These are phyloP conservation scores for Astragalus membranaceus DNA, from an alignment of 306 rosid genomes.

Conservation along the genomic window DNA sequence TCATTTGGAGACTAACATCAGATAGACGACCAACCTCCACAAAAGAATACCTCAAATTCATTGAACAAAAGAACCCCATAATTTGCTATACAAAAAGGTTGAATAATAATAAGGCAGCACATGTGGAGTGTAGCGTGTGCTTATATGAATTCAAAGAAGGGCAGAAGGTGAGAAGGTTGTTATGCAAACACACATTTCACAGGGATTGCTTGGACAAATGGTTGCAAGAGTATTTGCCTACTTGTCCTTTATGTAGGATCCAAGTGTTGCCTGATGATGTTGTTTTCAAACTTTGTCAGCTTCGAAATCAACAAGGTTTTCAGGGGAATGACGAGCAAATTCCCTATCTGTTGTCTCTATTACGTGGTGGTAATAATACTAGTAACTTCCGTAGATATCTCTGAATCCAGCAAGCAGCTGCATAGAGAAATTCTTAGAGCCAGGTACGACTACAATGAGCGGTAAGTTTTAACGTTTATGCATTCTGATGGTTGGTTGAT, in stretches of 20 bases:
- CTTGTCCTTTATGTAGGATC: constrained; percentile 80
- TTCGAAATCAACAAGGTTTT: constrained; percentile 50
- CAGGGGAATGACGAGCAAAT: constrained; percentile 52
- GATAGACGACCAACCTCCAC: constrained; percentile 40
- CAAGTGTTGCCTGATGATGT: constrained; percentile 62
- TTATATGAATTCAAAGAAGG: constrained; percentile 72
- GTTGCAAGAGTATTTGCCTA: constrained; percentile 62
- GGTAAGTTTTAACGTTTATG: too few relatives aligned
- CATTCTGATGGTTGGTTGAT: too few relatives aligned
- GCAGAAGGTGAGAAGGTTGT: constrained; percentile 52
- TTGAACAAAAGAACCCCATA: constrained; percentile 63
- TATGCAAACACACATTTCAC: constrained; percentile 76
- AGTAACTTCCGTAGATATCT: constrained; percentile 28
- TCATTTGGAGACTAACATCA: constrained; percentile 31
- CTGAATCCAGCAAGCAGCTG: too few relatives aligned
- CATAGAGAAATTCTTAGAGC: too few relatives aligned
- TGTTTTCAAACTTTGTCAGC: constrained; percentile 56
- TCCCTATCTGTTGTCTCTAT: constrained; percentile 44
- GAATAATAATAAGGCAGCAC: neutral
- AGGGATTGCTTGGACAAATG: constrained; percentile 76
- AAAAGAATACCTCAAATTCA: constrained; percentile 49
- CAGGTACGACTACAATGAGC: too few relatives aligned
- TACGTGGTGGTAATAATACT: constrained; percentile 39
- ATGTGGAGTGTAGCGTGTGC: constrained; percentile 63
- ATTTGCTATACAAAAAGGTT: constrained; percentile 25